Conservation (phyloP, 371 early-diverging fungal genomes). For the Mortierella sp. region DNA sequence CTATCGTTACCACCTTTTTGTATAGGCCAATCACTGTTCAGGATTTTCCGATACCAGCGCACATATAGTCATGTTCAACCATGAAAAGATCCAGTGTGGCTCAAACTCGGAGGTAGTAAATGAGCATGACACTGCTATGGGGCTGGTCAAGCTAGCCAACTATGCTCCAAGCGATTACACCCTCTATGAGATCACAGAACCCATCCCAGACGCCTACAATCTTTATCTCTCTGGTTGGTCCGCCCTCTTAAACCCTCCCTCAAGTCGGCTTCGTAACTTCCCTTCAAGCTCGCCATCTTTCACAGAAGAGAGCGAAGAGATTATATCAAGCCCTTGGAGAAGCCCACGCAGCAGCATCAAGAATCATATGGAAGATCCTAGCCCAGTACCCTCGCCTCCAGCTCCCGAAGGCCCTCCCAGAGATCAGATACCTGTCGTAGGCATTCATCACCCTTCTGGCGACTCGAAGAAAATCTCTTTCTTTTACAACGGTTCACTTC, state of each 20-base stretch:
- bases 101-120: conserved; percentile 30
- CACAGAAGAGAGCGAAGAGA: not conserved
- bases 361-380: not conserved
- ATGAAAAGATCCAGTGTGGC: conserved; percentile 58
- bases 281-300: not conserved
- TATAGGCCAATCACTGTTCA: conserved; percentile 63
- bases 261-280: conserved; percentile 16
- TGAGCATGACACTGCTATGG: conserved; percentile 61
- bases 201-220: conserved; percentile 62
- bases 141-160: conserved; percentile 56
- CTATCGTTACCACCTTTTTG: not conserved
- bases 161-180: conserved; percentile 57
- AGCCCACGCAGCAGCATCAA: conserved; percentile 11
- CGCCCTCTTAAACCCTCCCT: conserved; percentile 28
- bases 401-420: conserved; percentile 4
- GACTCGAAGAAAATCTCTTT: conserved; percentile 66
- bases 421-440: conserved; percentile 49
- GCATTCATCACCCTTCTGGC: conserved; percentile 67
- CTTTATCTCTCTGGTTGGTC: conserved; percentile 65
- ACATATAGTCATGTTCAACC: conserved; percentile 66
- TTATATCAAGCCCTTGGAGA: conserved; percentile 17
- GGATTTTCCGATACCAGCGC: conserved; percentile 51
- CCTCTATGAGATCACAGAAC: conserved; percentile 63
- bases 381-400: not conserved
- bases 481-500: conserved; percentile 44